Base-by-base conservation (phyloP, 306 rosid species). In the Abrus pulchellus region DNA sequence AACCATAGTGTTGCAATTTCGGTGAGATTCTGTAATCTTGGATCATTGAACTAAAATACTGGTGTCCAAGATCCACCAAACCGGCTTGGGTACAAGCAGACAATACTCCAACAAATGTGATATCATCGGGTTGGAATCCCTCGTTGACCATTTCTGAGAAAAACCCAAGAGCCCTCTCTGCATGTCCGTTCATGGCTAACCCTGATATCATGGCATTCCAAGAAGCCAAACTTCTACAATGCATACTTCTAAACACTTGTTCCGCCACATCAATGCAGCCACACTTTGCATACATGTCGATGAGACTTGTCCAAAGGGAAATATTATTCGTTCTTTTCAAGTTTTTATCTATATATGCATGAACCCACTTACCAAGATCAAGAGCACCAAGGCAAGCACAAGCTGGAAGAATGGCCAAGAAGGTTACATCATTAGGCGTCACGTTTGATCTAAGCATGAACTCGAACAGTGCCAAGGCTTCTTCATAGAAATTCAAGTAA, bases 131-230 rank as follows among this genome's bases (percentile, higher is more conserved):
- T 12, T 84, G 81, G 50, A 89, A 54, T 33, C 87, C 92, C 57
- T 85, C 80, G 50, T 75, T 30, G 10, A 56, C 53, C 97, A 90
- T 90, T 69, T 85, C 78, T 8, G 84, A 82, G 81, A 91, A 92
- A 69, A 86, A 85, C 54, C 43, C 63, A 5, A 92, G 88, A 13
- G 93, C 94, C 77, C 79, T 79, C 77, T 88, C 82, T 59, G 94
- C 88, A 50, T 73, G 85, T 34, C 97, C 97, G 60, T 90, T 90
- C 87, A 89, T 87, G 34, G 97, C 94, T 6, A 83, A 85, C 72
- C 97, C 94, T 20, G 91, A 88, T 84, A 92, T 85, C 92, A 94
- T 92, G 6, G 94, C 97, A 88, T 92, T 94, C 94, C 92, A 91
- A 69, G 95, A 84, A 69, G 99, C 86, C 90, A 91, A 76, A 75